A percentile compares a stretch with the other conserved stretches of the same genome.
phyloP scores from a whole-genome alignment of 2,329 filamentous ascomycete species.

The Phaeoacremonium minimum region DNA sequence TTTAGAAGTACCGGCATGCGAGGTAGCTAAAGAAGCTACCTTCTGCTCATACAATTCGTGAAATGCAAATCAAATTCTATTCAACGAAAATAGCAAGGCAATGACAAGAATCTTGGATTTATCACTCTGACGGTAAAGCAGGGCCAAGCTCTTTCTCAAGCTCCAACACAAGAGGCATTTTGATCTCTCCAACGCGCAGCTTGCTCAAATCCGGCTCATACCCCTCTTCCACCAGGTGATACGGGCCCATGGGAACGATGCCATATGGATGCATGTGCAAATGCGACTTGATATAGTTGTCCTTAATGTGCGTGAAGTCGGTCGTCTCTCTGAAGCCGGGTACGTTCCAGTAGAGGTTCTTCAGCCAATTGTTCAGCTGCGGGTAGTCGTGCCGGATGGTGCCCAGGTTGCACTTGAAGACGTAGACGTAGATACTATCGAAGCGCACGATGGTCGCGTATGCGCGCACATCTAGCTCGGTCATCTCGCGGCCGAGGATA shows the following conservation, averaged over 20 bases:
- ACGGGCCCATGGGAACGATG: slow-evolving; percentile 61
- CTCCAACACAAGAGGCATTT: slow-evolving; percentile 32
- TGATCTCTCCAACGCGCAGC: slow-evolving; percentile 40
- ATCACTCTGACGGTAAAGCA: too few relatives aligned
- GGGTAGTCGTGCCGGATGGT: slow-evolving; percentile 58
- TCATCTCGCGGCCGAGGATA: slow-evolving; percentile 48
- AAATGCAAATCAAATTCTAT: too few relatives aligned
- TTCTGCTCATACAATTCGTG: too few relatives aligned
- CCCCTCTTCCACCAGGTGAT: slow-evolving; percentile 49
- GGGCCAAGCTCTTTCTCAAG: too few relatives aligned
- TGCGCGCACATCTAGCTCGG: slow-evolving; percentile 54
- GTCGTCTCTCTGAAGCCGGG: slow-evolving; percentile 53
- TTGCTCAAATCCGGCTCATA: slow-evolving; percentile 44
- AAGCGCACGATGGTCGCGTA: slow-evolving; percentile 57
- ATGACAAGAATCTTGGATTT: too few relatives aligned
- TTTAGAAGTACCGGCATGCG: too few relatives aligned
- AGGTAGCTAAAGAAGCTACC: too few relatives aligned
- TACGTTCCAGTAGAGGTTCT: slow-evolving; percentile 53
- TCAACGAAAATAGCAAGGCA: too few relatives aligned
- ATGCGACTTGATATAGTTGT: slow-evolving; percentile 59
- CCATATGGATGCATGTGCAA: slow-evolving; percentile 53
- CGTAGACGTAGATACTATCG: slow-evolving; percentile 59
- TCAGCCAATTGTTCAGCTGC: slow-evolving; percentile 56
- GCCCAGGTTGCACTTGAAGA: slow-evolving; percentile 63
- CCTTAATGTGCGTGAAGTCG: slow-evolving; percentile 64